Conservation (phyloP, 495 filamentous ascomycete genomes). For the Lindgomyces ingoldianus region DNA sequence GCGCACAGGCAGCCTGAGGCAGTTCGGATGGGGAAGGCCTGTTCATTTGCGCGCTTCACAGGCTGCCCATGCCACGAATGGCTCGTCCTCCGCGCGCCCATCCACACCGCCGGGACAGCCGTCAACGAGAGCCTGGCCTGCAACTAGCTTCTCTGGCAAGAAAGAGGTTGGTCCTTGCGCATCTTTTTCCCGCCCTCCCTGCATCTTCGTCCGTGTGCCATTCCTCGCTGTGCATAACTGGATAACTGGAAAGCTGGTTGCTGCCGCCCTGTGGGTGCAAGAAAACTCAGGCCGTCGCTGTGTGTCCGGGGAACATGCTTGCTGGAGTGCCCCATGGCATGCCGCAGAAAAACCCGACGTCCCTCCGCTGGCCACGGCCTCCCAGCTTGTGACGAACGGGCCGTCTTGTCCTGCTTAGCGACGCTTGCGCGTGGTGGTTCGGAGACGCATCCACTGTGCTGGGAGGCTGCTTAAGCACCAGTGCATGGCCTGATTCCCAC, state of each 20-base stretch:
- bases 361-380: neutral
- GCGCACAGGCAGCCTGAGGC: too few relatives aligned
- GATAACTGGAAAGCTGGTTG: neutral
- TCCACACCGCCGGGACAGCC: neutral
- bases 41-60: neutral
- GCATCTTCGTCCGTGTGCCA: neutral
- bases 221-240: neutral
- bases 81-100: neutral
- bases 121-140: neutral
- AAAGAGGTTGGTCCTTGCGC: neutral
- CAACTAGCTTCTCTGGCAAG: too few relatives aligned
- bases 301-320: neutral
- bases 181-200: neutral
- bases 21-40: neutral
- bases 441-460: neutral
- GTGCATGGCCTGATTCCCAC: neutral
- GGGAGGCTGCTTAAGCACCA: neutral
- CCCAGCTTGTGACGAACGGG: slow-evolving; percentile 6
- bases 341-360: neutral
- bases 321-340: neutral
- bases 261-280: neutral
- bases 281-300: neutral
- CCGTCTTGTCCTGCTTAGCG: slow-evolving; percentile 5
- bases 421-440: slow-evolving; percentile 8
- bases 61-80: neutral